Percentiles rank a stretch among this genome's conserved stretches.
Conservation (phyloP, 768 basidiomycete species). For the Termitomyces sp. region DNA sequence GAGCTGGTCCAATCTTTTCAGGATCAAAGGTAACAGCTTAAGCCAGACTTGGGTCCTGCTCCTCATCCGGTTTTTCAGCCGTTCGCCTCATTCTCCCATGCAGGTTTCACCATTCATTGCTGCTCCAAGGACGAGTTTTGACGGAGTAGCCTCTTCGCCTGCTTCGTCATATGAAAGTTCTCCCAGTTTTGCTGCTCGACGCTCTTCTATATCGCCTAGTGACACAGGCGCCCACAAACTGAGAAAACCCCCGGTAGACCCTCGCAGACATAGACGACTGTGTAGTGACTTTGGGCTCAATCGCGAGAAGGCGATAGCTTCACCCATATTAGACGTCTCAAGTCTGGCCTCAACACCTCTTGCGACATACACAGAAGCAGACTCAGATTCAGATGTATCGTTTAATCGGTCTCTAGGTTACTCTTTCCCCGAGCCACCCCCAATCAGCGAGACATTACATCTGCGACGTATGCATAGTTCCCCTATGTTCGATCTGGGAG, state of each 20-base stretch:
- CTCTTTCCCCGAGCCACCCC: slow-evolving; percentile 38
- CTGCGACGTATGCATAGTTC: slow-evolving; percentile 39
- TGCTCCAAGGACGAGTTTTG: slow-evolving; percentile 1
- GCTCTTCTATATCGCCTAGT: background rate
- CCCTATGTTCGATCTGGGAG: slow-evolving; percentile 29
- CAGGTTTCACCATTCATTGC: slow-evolving; percentile 7
- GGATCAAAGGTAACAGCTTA: slow-evolving; percentile 4
- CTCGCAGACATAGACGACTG: slow-evolving; percentile 23
- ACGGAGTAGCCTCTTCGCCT: background rate
- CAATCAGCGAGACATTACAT: slow-evolving; percentile 26
- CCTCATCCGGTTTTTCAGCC: background rate
- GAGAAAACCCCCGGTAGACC: slow-evolving; percentile 19
- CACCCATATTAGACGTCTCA: slow-evolving; percentile 6
- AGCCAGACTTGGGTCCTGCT: background rate
- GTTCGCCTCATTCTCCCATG: background rate
- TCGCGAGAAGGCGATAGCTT: slow-evolving; percentile 7
- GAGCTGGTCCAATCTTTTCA: background rate
- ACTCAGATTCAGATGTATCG: slow-evolving; percentile 29
- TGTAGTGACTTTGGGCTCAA: slow-evolving; percentile 25
- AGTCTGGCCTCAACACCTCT: slow-evolving; percentile 24
- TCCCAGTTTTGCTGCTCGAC: background rate
- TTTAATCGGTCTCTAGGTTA: slow-evolving; percentile 30
- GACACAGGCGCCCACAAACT: background rate
- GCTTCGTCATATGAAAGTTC: slow-evolving; percentile 1
- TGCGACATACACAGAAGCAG: slow-evolving; percentile 21